Evolutionary conservation across 2,329 filamentous ascomycete species (phyloP).

Genomic region (Colletotrichum acutatum): DNA sequence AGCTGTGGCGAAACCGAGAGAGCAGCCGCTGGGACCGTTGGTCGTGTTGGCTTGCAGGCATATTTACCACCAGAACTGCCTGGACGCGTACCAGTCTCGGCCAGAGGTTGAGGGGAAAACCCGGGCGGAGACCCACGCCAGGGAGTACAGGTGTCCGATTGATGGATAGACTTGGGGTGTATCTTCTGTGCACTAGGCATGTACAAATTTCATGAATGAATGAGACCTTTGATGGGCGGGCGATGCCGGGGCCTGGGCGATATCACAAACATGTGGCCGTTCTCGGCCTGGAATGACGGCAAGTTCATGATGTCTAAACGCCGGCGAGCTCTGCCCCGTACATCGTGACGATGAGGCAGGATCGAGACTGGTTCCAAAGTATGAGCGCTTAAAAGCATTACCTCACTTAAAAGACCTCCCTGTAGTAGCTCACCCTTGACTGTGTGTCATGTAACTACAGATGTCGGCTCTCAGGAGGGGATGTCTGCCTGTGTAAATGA

Average conservation of each 20-base stretch:
- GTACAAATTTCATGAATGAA: conserved; percentile 36
- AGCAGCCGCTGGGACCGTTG: conserved; percentile 70
- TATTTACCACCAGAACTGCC: conserved; percentile 75
- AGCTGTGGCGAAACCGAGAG: conserved; percentile 39
- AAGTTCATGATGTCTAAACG: too few species aligned
- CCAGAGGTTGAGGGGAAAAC: conserved; percentile 55
- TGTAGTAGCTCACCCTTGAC: not conserved
- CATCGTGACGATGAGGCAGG: not conserved
- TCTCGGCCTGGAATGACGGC: too few species aligned
- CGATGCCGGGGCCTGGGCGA: not conserved
- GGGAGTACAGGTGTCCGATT: conserved; percentile 67
- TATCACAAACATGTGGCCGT: not conserved
- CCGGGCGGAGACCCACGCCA: conserved; percentile 54
- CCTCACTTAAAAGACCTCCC: too few species aligned
- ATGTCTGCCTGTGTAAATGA: not conserved
- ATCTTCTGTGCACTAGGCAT: conserved; percentile 26
- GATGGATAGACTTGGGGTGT: conserved; percentile 55
- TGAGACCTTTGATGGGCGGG: not conserved
- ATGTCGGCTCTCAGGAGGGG: not conserved
- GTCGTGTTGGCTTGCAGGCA: conserved; percentile 78
- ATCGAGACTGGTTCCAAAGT: not conserved
- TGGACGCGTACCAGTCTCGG: conserved; percentile 72
- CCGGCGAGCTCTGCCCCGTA: not conserved
- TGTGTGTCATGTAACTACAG: not conserved
- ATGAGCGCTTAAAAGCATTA: not conserved